Evolutionary conservation across 23 red algal genomes (phyloP), one percentile per base, ranked within the genome.

Genomic region (Chondrus crispus): DNA sequence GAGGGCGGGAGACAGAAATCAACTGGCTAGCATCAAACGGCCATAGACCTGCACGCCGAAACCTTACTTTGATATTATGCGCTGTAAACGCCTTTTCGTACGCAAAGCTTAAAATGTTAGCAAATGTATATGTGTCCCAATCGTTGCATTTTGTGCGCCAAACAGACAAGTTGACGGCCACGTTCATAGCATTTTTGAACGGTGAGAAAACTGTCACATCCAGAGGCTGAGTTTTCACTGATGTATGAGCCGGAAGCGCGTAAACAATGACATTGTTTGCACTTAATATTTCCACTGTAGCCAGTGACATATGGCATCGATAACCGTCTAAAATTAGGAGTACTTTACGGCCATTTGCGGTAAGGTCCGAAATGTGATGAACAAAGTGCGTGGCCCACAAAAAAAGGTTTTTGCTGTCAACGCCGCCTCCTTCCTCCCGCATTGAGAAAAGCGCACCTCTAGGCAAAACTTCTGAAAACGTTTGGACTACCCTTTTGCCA

Each of bases 261-360:
- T 91, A 81, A 7, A 62, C 87, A 70, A 91, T 3, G 29, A 91
- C 39, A 6, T 66, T 60, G 26, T 81, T 78, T 9, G 40, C 16
- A 2, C 3, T 37, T 29, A 91, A 91, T 58, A 78, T 32, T 32
- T 80, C 43, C 8, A 91, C 38, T 41, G 80, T 72, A 4, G 13
- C n/a, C 26, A 91, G 71, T 19, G 71, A 91, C 38, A 80, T 36
- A 81, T 91, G 87, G 18, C 35, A 53, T 39, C 50, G 52, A 43
- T 91, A 80, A 28, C 42, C 71, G 45, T 91, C 72, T 29, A 42
- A 91, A 7, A 64, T 78, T 2, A 91, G 40, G 47, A 91, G 68
- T 46, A 70, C 32, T 14, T 91, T 80, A 1, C 42, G 36, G 43
- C 72, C 54, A 70, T 66, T 36, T 12, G 87, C 72, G 20, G 5